These are phyloP conservation scores for Podila verticillata DNA, from an alignment of 192 early-diverging fungal species.

Conservation along the genomic window DNA sequence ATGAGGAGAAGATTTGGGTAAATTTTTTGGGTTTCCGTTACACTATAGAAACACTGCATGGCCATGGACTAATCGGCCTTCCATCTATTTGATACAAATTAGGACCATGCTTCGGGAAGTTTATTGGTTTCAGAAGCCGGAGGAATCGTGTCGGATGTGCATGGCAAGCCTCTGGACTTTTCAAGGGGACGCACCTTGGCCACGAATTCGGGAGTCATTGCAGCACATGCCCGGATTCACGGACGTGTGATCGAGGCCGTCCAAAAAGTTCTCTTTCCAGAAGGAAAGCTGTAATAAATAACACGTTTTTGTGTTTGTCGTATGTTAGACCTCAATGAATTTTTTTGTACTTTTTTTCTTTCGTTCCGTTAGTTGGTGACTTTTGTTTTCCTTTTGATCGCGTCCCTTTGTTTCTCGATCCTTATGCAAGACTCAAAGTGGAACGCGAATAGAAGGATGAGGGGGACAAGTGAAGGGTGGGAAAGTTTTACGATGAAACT, in stretches of 20 bases:
- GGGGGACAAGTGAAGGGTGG: too few species aligned
- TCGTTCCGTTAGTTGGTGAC: neutral
- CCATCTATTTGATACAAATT: neutral
- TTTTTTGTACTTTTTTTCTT: neutral
- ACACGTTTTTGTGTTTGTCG: neutral
- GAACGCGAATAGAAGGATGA: too few species aligned
- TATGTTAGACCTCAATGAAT: neutral
- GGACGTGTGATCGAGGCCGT: conserved; percentile 83
- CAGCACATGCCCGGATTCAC: conserved; percentile 79
- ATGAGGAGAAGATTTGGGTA: conserved; percentile 99
- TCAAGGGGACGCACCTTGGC: conserved; percentile 84
- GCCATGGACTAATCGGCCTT: too few species aligned
- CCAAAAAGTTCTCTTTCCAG: conserved; percentile 60
- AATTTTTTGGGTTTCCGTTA: conserved; percentile 4
- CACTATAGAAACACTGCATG: too few species aligned
- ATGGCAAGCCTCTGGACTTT: conserved; percentile 90
- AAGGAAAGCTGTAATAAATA: conserved; percentile 39
- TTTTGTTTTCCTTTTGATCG: too few species aligned
- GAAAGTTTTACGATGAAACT: too few species aligned
- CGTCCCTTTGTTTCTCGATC: too few species aligned
- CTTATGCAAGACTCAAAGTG: too few species aligned
- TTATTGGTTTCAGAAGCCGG: conserved; percentile 94
- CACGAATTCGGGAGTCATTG: conserved; percentile 91
- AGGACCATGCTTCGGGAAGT: conserved; percentile 95
- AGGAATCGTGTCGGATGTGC: conserved; percentile 85